Evolutionary conservation across 768 basidiomycete genomes (phyloP).

Genomic region (Auricularia auricula-judae): DNA sequence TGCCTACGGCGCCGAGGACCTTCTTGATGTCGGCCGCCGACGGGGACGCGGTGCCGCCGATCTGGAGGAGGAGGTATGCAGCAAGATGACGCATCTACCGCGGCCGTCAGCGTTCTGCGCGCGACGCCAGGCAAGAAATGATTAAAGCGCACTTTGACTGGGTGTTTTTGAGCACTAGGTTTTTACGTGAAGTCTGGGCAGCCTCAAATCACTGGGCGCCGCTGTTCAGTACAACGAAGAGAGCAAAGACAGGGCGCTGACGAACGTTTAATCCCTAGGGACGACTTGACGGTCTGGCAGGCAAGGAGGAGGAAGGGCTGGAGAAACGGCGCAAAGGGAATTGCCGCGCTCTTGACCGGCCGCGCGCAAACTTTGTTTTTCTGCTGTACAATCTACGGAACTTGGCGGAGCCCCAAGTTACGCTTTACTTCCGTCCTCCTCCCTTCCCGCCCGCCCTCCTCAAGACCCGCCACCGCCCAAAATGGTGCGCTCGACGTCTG

Average conservation of each 20-base stretch:
- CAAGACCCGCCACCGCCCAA: slow-evolving; percentile 15
- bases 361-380: slow-evolving; percentile 1
- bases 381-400: neutral
- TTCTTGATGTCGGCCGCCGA: slow-evolving; percentile 80
- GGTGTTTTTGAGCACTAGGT: slow-evolving; percentile 18
- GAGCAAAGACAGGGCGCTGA: slow-evolving; percentile 15
- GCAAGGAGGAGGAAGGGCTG: neutral
- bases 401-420: neutral
- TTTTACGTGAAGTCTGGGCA: slow-evolving; percentile 39
- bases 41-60: slow-evolving; percentile 84
- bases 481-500: slow-evolving; percentile 19
- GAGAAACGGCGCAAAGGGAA: neutral
- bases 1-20: slow-evolving; percentile 75
- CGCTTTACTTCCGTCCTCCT: neutral
- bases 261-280: slow-evolving; percentile 79
- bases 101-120: neutral
- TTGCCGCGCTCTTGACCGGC: slow-evolving; percentile 35
- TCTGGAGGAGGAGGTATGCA: slow-evolving; percentile 93
- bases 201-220: slow-evolving; percentile 72
- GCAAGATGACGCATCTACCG: slow-evolving; percentile 78
- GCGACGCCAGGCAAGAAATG: neutral
- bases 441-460: slow-evolving; percentile 12
- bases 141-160: slow-evolving; percentile 30
- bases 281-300: slow-evolving; percentile 70
- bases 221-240: neutral